phyloP scores from a whole-genome alignment of 2,329 filamentous ascomycete genomes.

The Verticillium albo-atrum region DNA sequence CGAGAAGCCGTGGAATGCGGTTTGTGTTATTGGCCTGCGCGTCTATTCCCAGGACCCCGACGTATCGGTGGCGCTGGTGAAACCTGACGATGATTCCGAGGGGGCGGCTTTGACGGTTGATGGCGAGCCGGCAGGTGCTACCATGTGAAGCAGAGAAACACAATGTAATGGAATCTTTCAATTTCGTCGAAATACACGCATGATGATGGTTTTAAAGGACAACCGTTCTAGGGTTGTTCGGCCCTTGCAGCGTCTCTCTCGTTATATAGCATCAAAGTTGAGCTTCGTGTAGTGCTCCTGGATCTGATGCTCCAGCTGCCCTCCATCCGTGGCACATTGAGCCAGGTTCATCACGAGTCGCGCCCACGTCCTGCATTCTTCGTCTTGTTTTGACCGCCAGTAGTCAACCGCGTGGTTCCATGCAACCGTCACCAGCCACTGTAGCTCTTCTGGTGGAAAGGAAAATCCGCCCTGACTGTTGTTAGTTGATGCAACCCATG shows the following conservation, averaged over 20 bases:
- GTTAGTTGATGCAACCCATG: neutral
- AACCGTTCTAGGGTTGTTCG: neutral
- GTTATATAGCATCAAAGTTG: neutral
- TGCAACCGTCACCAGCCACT: constrained; percentile 67
- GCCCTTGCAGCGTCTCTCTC: neutral
- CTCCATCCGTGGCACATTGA: constrained; percentile 51
- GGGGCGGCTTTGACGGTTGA: constrained; percentile 20
- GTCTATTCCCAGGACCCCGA: constrained; percentile 31
- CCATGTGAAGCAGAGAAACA: constrained; percentile 14
- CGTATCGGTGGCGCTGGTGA: constrained; percentile 27
- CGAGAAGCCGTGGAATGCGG: constrained; percentile 30
- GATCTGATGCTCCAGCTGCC: constrained; percentile 37
- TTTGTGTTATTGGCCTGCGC: constrained; percentile 33
- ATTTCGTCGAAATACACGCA: neutral
- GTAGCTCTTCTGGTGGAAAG: constrained; percentile 65
- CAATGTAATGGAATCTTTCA: neutral
- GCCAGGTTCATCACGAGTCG: constrained; percentile 59
- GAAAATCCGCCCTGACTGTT: constrained; percentile 9
- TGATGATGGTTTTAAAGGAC: neutral
- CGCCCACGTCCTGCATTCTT: constrained; percentile 56
- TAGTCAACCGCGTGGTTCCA: constrained; percentile 61
- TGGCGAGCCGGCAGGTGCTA: constrained; percentile 22
- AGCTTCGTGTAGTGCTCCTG: constrained; percentile 17
- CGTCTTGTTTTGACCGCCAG: constrained; percentile 50
- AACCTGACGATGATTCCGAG: constrained; percentile 24